Base-by-base conservation (phyloP, 306 rosid species). In the Acacia crassicarpa region DNA sequence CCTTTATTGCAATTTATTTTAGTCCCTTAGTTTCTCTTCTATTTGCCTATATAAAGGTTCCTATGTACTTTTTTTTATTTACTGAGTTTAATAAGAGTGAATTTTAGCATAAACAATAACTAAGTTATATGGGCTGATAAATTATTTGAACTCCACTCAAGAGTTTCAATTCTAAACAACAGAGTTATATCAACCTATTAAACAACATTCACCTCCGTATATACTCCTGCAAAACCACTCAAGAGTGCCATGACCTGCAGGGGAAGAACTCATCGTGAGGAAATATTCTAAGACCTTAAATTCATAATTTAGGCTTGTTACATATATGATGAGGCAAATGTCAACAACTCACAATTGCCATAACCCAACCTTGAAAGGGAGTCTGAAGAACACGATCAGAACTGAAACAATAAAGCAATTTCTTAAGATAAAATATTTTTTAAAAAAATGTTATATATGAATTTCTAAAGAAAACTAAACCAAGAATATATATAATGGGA, bases 161-260 rank as follows among this genome's bases (percentile, higher is more conserved):
- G 40, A 56, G 53, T 75, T 69, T 6, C 56, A 71, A 68, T 81
- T 43, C 43, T 44, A 48, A 81, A 76, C 68, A 81, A 54, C 59
- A 74, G 43, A 51, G 72, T 12, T 45, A 19, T 48, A 81, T 66
- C 79, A 78, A 67, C 41, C 25, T 9, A 72, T 22, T 54, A 11
- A 61, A n/a, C 75, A 74, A 90, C 76, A 84, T 80, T 87, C 80
- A 95, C 98, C 98, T 95, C 98, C 0, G 98, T 95, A 78, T 95
- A 95, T 45, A 95, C 99, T 80, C 99, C 97, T 0, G 99, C 98
- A 87, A 93, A 93, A 87, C 99, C 99, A 86, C 99, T 95, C 81
- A 93, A 85, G 76, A 95, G 97, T 56, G 99, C 98, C 99, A 95
- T 93, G 81, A 89, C 88, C 99, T 95, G 87, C 51, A 87, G 82